Base-by-base conservation (phyloP, 2,329 filamentous ascomycete species). In the Pyrenophora teres region DNA sequence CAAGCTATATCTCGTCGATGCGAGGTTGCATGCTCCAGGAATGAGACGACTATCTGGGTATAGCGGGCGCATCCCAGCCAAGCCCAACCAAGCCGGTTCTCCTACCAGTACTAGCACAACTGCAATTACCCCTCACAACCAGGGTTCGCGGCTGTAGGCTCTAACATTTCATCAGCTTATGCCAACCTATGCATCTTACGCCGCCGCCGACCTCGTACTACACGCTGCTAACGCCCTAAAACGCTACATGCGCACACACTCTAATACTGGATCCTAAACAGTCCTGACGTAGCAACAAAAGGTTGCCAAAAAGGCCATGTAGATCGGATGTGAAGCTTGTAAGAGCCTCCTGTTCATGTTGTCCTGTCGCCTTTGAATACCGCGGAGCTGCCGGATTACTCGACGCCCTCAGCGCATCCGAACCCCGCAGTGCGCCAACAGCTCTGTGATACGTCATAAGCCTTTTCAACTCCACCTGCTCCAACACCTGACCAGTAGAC, bases 181-280 rank as follows among this genome's bases (percentile, higher is more conserved):
- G 19, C 3, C 35, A 25, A 25, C 18, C 21, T 8, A 16, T 15
- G 15, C 15, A 15, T 41, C 30, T 37, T 9, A 12, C 25, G 15
- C 31, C 31, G 19, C n/a, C 3, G 23, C 4, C 18, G 19, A 21
- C 19, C 5, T 39, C 12, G 15, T 15, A 15, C 15, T 60, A 58
- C 40, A 64, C 62, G 62, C 62, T 27, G 36, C 50, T 55, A 46
- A 64, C 62, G 62, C 62, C 46, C 8, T 46, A 63, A 8, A 8
- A 63, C 62, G 62, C 62, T 38, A 27, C 35, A 38, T 38, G 51
- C 50, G 46, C 50, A 33, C 39, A 41, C 41, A 46, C 41, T 51
- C n/a, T 31, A 30, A 30, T 30, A 13, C 9, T 9, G 10, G 9
- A 2, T 13, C 10, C 10, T 30, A 30, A 9, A 12, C 27, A 30